These are phyloP conservation scores for Corymbia maculata DNA, from an alignment of 345 rosid species.

Conservation along the genomic window DNA sequence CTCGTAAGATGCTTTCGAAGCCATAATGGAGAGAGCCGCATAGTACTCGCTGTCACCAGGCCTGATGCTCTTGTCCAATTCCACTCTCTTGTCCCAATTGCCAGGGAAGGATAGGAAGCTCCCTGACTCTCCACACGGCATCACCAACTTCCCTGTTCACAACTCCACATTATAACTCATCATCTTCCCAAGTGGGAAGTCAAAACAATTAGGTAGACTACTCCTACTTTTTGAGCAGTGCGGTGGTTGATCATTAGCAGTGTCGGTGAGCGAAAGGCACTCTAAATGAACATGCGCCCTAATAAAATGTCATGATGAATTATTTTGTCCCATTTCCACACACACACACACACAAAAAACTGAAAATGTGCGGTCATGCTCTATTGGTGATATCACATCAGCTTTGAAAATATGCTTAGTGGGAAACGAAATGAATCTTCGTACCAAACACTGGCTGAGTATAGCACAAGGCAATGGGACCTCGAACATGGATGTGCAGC, in stretches of 20 bases:
- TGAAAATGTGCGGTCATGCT: background rate
- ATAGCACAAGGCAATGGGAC: background rate
- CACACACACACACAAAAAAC: background rate
- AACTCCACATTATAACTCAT: background rate
- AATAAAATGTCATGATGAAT: background rate
- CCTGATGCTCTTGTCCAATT: constrained; percentile 28
- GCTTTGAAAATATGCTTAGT: background rate
- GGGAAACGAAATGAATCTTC: background rate
- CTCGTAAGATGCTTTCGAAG: constrained; percentile 60
- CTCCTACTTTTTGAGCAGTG: background rate
- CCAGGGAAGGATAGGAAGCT: constrained; percentile 36
- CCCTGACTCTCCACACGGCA: constrained; percentile 33
- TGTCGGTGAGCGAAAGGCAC: background rate
- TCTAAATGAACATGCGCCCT: background rate
- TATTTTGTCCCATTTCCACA: background rate
- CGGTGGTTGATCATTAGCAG: background rate
- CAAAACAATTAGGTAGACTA: background rate
- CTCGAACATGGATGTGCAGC: background rate
- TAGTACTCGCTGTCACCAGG: constrained; percentile 31
- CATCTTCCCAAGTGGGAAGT: background rate
- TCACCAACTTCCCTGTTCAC: constrained; percentile 26
- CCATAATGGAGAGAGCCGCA: constrained; percentile 52
- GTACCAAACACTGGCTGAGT: background rate
- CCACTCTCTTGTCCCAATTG: constrained; percentile 31
- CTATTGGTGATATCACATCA: background rate